Evolutionary conservation across 371 early-diverging fungal genomes (phyloP), one percentile per base, ranked within the genome.

Genomic region (Mucor velutinosus): DNA sequence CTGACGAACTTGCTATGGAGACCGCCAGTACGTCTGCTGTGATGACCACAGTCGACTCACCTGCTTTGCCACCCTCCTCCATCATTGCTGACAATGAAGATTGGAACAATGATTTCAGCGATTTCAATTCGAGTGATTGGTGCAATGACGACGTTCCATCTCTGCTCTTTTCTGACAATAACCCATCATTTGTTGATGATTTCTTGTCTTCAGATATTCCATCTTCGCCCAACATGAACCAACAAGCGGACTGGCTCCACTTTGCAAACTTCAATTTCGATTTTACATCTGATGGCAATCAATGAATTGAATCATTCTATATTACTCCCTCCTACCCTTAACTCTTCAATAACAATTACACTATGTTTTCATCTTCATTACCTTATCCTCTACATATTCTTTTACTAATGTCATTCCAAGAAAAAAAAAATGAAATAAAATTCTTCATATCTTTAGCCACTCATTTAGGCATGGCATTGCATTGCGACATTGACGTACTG

Each of bases 211-310:
- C 67, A 23, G 57, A 66, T 11, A 47, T 61, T 33, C 58, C 70
- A 45, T 69, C 70, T n/a, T 53, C 58, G 33, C 19, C 60, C 1
- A 51, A 51, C 51, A 51, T 51, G 69, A 33, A 8, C 41, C 43
- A 27, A 41, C 66, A 70, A 23, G n/a, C 62, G 58, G 70, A 70
- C 45, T 77, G 78, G 78, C 60, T 72, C 55, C 68, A 77, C 32
- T 75, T 72, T 68, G 78, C 75, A 15, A 70, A 77, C 57, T 77
- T 77, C 65, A 75, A 77, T 41, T 45, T 61, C 37, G 75, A 75
- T 62, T 75, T 72, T 35, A 65, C 65, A 6, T 73, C 65, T 45
- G 60, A 51, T 25, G 25, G 7, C 10, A 51, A 23, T 19, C 12
- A 51, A 49, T 37, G 12, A 19, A 51, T 25, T 12, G 23, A 45